phyloP scores from a whole-genome alignment of 148 eudicot species.

The Heliamphora exappendiculata region DNA sequence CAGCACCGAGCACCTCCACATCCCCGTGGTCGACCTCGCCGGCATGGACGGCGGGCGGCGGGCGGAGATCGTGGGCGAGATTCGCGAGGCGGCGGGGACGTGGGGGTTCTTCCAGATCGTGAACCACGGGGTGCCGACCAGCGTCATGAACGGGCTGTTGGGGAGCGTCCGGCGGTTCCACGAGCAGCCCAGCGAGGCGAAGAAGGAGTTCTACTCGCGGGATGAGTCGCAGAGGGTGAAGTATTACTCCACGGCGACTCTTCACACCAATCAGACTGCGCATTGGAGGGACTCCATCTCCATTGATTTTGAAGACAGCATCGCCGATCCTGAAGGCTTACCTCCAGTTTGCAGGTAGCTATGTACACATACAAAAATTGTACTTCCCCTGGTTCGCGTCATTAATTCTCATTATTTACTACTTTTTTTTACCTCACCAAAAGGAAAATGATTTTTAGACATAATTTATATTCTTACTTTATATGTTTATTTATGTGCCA shows the following conservation, averaged over 20 bases:
- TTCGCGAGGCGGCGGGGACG: conserved; percentile 18
- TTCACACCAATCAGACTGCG: conserved; percentile 9
- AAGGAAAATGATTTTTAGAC: too few species aligned
- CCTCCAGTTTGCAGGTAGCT: conserved; percentile 38
- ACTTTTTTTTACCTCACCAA: too few species aligned
- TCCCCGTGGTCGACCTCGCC: conserved; percentile 8
- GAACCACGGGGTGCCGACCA: conserved; percentile 23
- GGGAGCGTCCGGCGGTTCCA: conserved; percentile 18
- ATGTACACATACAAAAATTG: too few species aligned
- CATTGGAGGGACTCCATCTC: conserved; percentile 36
- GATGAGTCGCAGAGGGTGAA: conserved; percentile 15
- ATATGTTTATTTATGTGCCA: too few species aligned
- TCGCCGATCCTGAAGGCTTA: conserved; percentile 25
- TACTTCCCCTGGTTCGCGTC: too few species aligned
- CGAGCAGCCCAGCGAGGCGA: conserved; percentile 43
- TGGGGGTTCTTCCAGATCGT: conserved; percentile 28
- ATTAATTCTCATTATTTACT: too few species aligned
- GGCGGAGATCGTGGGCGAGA: conserved; percentile 12
- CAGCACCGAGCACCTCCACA: not conserved
- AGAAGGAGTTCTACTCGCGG: conserved; percentile 31
- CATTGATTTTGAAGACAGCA: conserved; percentile 23
- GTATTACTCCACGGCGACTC: conserved; percentile 20
- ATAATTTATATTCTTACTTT: too few species aligned
- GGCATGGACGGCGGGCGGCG: conserved; percentile 8
- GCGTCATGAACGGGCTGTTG: conserved; percentile 12